Percentiles rank a stretch among this genome's conserved stretches.
These are phyloP conservation scores for Funneliformis caledonium DNA, from an alignment of 371 early-diverging fungal genomes.

Conservation along the genomic window DNA sequence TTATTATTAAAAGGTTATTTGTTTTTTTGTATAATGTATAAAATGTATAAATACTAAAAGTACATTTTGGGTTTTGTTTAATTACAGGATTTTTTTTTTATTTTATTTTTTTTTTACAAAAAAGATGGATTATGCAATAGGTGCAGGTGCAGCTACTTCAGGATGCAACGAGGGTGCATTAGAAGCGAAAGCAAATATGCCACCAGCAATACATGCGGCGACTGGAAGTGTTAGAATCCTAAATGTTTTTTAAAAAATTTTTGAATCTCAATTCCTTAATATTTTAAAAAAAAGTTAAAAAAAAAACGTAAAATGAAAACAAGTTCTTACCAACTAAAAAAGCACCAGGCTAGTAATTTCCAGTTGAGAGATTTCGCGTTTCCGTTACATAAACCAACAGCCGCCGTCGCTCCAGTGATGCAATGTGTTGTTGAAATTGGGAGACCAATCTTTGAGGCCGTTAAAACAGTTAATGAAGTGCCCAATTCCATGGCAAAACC, in stretches of 20 bases:
- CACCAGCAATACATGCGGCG: conserved; percentile 72
- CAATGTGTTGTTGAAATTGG: conserved; percentile 92
- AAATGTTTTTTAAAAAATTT: no score
- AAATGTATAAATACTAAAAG: no score
- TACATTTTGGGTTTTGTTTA: no score
- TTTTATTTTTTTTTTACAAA: no score
- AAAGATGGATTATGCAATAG: no score
- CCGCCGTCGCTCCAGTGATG: conserved; percentile 84
- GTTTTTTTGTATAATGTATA: no score
- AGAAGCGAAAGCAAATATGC: conserved; percentile 65
- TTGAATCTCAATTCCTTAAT: no score
- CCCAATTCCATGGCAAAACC: conserved; percentile 53
- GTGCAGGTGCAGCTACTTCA: no score
- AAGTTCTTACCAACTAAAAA: conserved; percentile 45
- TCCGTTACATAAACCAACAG: conserved; percentile 83
- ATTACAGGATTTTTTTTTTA: no score
- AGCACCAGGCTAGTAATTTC: conserved; percentile 73
- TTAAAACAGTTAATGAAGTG: conserved; percentile 84
- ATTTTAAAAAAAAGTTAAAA: no score
- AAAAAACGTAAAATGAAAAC: conserved; percentile 57
- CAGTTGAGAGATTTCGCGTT: conserved; percentile 77
- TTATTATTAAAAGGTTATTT: no score
- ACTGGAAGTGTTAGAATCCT: conserved; percentile 75
- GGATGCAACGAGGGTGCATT: conserved; percentile 53
- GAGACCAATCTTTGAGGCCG: conserved; percentile 79